These are phyloP conservation scores for Volutella citrinella DNA, from an alignment of 2,329 filamentous ascomycete genomes.

Conservation along the genomic window DNA sequence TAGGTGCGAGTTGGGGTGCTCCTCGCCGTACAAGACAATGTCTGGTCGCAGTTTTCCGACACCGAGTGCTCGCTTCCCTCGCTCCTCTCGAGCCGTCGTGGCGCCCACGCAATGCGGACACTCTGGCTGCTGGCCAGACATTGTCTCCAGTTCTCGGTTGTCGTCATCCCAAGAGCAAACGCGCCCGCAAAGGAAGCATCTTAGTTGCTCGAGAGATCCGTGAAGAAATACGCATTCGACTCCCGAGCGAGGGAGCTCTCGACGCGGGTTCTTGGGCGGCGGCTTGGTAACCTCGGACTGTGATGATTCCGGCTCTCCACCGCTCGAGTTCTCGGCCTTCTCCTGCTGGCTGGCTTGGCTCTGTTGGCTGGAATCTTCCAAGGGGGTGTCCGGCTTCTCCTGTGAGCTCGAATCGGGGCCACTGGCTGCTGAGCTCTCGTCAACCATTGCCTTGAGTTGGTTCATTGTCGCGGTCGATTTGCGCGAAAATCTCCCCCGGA, in stretches of 20 bases:
- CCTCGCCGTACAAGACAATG: constrained; percentile 72
- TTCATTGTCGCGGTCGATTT: constrained; percentile 36
- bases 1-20: constrained; percentile 65
- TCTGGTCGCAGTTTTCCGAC: constrained; percentile 68
- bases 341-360: constrained; percentile 13
- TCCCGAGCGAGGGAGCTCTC: constrained; percentile 36
- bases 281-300: constrained; percentile 16
- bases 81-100: constrained; percentile 59
- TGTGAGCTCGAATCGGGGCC: constrained; percentile 17
- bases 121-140: constrained; percentile 63
- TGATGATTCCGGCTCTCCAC: constrained; percentile 18
- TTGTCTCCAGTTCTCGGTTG: constrained; percentile 51
- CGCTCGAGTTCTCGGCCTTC: constrained; percentile 9
- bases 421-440: constrained; percentile 26
- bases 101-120: constrained; percentile 65
- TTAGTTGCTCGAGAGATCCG: constrained; percentile 62
- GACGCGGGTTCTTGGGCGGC: constrained; percentile 18
- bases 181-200: constrained; percentile 61
- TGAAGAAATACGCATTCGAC: constrained; percentile 70
- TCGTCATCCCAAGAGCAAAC: constrained; percentile 59
- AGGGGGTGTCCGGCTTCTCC: constrained; percentile 17
- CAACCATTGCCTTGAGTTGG: constrained; percentile 37
- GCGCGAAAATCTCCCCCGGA: constrained; percentile 56
- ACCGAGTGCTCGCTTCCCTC: constrained; percentile 64
- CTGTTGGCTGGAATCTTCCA: constrained; percentile 18